These are phyloP conservation scores for Apostasia ramifera DNA, from an alignment of 106 monocot genomes.

Conservation along the genomic window DNA sequence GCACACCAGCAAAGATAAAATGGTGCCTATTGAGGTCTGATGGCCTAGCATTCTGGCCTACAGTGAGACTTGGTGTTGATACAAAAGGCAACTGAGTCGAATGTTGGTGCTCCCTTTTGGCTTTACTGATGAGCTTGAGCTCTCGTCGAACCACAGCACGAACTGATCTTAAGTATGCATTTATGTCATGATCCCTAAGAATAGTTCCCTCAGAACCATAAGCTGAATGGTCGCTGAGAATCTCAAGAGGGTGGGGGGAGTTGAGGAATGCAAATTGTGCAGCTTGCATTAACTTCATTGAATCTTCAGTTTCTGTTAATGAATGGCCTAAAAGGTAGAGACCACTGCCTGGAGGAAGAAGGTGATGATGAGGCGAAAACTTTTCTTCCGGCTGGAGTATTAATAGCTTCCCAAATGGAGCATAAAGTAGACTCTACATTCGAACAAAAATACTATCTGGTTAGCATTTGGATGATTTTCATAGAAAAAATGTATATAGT, in stretches of 20 bases:
- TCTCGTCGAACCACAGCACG: conserved; percentile 19
- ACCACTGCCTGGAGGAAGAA: conserved; percentile 66
- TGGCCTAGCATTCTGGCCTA: neutral
- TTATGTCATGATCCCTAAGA: conserved; percentile 79
- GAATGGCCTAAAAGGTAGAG: conserved; percentile 34
- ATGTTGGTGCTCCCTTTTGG: conserved; percentile 19
- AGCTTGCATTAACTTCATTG: conserved; percentile 8
- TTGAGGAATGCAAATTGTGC: conserved; percentile 70
- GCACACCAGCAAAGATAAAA: conserved; percentile 30
- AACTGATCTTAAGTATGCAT: conserved; percentile 68
- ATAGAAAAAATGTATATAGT: too few species aligned
- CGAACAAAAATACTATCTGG: too few species aligned
- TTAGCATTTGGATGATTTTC: too few species aligned
- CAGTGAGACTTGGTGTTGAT: neutral
- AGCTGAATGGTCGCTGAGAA: conserved; percentile 56
- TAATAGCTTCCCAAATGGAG: conserved; percentile 67
- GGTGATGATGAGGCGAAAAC: conserved; percentile 70
- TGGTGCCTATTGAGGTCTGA: neutral
- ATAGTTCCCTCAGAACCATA: conserved; percentile 85
- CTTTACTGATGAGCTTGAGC: conserved; percentile 19
- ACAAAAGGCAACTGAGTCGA: conserved; percentile 32
- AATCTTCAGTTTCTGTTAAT: conserved; percentile 7
- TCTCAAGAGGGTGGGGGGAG: conserved; percentile 77
- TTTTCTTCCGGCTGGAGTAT: conserved; percentile 80
- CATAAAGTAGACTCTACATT: conserved; percentile 60